Evolutionary conservation across 1,284 basidiomycete species (phyloP).

Genomic region (Pyrrhoderma lamaoense): DNA sequence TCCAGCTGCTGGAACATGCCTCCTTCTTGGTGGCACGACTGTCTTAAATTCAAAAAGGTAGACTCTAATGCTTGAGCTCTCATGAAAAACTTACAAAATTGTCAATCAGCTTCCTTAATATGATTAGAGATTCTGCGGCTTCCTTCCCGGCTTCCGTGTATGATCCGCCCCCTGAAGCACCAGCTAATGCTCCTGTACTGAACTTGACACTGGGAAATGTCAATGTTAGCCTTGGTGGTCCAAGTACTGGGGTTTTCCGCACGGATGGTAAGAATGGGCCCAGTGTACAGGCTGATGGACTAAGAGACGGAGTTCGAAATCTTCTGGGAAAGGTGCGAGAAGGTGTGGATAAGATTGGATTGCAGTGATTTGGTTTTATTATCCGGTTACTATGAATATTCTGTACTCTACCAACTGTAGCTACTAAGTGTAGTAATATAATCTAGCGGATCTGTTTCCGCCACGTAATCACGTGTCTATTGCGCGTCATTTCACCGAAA

Average conservation of each 20-base stretch:
- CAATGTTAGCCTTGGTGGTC: slow-evolving; percentile 85
- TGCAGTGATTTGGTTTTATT: slow-evolving; percentile 10
- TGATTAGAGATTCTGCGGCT: slow-evolving; percentile 57
- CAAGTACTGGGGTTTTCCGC: slow-evolving; percentile 77
- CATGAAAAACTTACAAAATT: background rate
- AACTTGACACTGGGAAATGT: slow-evolving; percentile 88
- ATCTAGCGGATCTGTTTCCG: background rate
- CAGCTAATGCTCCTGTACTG: slow-evolving; percentile 61
- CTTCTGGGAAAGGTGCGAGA: slow-evolving; percentile 85
- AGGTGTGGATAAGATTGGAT: slow-evolving; percentile 71
- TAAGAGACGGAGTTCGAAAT: slow-evolving; percentile 80
- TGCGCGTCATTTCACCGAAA: slow-evolving; percentile 5
- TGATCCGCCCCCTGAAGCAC: slow-evolving; percentile 62
- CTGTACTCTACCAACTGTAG: background rate
- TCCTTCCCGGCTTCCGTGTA: slow-evolving; percentile 59
- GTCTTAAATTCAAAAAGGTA: slow-evolving; percentile 90
- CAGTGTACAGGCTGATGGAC: slow-evolving; percentile 72
- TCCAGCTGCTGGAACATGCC: slow-evolving; percentile 47
- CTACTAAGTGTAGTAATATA: background rate
- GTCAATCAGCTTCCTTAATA: slow-evolving; percentile 59
- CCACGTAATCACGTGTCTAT: slow-evolving; percentile 1
- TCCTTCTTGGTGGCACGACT: slow-evolving; percentile 87
- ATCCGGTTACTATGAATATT: background rate
- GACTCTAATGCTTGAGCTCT: background rate
- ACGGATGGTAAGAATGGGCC: slow-evolving; percentile 59